Base-by-base conservation (phyloP, 164 flowering plant genomes). In the Cinnamomum chago region DNA sequence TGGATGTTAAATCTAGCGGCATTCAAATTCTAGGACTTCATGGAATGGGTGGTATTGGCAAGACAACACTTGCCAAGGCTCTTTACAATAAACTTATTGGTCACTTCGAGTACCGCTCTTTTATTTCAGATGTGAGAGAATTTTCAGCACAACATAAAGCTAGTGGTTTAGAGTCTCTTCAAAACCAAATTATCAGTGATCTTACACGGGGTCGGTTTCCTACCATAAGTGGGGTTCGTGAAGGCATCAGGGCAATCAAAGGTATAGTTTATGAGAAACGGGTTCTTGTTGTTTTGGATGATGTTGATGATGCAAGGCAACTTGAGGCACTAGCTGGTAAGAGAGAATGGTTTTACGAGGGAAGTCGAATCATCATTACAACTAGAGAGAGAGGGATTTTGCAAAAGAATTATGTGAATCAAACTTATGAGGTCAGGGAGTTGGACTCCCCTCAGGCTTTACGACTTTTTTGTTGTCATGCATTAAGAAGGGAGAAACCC, bases 11-110 rank as follows among this genome's bases (percentile, higher is more conserved):
- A 1, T 24, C 64, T 0, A 20, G 50, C 30, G 79, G 81, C 60
- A 70, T 74, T 22, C 71, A 55, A 1, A 30, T 68, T 1, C 17
- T 80, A 11, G 83, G 77, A 33, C 68, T 83, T 55, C 67, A 66
- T 70, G 83, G 85, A 0, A 79, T 79, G 77, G 81, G 78, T 18
- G 86, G 86, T 0, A 65, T 81, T 18, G 80, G 85, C 11, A 81
- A 81, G 70, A 83, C 83, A n/a, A 78, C 82, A 6, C 23, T 81
- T 47, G 81, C 83, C 51, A 64, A 69, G 60, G 78, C 33, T 47
- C 50, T 67, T 27, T 75, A 33, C 69, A 79, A 79, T 17, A 55
- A 30, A 50, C 25, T 69, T 0, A 25, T 15, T 1, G 1, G 15
- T 20, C 1, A 52, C 0, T 84, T 82, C 62, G 79, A 24, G 25